phyloP scores from a whole-genome alignment of 345 rosid species.

The Hirschfeldia incana region DNA sequence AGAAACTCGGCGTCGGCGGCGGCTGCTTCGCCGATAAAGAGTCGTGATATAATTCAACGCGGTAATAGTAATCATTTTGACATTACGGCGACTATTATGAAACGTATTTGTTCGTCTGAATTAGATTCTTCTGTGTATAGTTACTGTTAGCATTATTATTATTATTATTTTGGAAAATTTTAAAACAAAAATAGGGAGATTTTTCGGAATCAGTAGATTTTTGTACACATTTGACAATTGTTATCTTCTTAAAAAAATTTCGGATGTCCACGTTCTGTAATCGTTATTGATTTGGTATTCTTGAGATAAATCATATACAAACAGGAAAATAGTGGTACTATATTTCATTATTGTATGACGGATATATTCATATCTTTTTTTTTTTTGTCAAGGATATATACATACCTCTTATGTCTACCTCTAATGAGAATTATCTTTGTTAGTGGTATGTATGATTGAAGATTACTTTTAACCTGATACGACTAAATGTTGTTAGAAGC shows the following conservation, averaged over 20 bases:
- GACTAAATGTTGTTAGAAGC: background rate
- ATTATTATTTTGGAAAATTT: background rate
- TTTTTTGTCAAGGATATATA: background rate
- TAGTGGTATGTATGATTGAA: background rate
- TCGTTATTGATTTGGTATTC: constrained; percentile 21
- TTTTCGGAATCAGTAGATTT: background rate
- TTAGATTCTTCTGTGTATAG: constrained; percentile 63
- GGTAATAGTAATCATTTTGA: constrained; percentile 42
- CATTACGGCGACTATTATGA: constrained; percentile 47
- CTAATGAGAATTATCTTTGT: background rate
- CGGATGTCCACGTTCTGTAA: constrained; percentile 25
- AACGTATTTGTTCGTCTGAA: constrained; percentile 62
- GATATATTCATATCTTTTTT: background rate
- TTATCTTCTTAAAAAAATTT: constrained; percentile 27
- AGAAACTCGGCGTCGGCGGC: constrained; percentile 38
- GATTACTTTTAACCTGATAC: background rate
- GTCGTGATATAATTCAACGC: constrained; percentile 40
- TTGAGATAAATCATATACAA: background rate
- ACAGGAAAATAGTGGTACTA: background rate
- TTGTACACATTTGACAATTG: constrained; percentile 36
- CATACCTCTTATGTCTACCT: background rate
- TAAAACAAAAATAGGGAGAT: background rate
- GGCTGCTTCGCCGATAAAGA: constrained; percentile 9
- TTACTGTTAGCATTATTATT: constrained; percentile 46
- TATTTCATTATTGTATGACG: background rate